Percentiles rank a stretch among this genome's conserved stretches.
Evolutionary conservation across 345 rosid species (phyloP).

Genomic region (Ceriops zippeliana): DNA sequence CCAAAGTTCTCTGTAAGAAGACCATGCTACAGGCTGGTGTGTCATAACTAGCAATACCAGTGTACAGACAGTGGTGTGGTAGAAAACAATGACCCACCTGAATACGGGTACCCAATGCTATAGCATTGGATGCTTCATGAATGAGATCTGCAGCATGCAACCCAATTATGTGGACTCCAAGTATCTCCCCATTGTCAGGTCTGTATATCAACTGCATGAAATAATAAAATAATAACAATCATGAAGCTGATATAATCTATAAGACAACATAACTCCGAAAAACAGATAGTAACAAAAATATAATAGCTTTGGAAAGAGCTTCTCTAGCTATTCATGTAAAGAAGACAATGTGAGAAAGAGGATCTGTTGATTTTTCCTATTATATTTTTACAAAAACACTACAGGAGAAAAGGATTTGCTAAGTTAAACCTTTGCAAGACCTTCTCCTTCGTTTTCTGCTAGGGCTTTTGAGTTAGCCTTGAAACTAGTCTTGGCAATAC

Average conservation of each 20-base stretch:
- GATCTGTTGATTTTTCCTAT: slow-evolving; percentile 6
- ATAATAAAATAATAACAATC: neutral
- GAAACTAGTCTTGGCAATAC: slow-evolving; percentile 89
- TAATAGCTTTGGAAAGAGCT: neutral
- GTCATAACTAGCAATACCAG: neutral
- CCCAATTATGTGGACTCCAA: slow-evolving; percentile 96
- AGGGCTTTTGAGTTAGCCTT: slow-evolving; percentile 98
- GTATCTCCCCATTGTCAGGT: slow-evolving; percentile 93
- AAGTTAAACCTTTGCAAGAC: slow-evolving; percentile 79
- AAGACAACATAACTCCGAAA: neutral
- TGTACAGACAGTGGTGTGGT: neutral
- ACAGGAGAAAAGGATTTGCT: slow-evolving; percentile 3
- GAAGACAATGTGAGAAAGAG: neutral
- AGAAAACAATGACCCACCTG: slow-evolving; percentile 42
- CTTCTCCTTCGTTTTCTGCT: slow-evolving; percentile 98
- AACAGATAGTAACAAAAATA: neutral
- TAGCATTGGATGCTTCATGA: slow-evolving; percentile 99
- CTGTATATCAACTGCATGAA: slow-evolving; percentile 83
- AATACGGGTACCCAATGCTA: slow-evolving; percentile 81
- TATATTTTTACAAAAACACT: neutral
- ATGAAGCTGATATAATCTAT: neutral
- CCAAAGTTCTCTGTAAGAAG: neutral
- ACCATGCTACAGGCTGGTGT: neutral
- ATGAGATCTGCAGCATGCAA: slow-evolving; percentile 98
- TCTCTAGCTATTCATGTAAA: neutral